A percentile compares a stretch with the other conserved stretches of the same genome.
phyloP scores from a whole-genome alignment of 2,329 filamentous ascomycete genomes.

The Plenodomus lindquistii region DNA sequence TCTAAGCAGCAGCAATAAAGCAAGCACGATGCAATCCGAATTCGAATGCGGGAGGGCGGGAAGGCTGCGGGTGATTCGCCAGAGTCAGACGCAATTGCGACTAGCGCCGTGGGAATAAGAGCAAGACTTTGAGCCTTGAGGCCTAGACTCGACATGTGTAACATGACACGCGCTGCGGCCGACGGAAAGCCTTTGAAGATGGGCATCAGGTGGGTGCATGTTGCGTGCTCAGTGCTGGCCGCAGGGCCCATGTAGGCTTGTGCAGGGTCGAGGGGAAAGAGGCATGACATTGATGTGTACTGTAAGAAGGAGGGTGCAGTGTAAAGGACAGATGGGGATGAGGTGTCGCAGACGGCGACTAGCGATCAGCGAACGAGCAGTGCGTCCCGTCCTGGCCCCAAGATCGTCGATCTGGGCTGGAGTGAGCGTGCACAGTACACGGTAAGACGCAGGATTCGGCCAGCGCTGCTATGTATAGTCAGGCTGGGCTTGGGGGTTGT shows the following conservation, averaged over 20 bases:
- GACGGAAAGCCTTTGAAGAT: conserved; percentile 2
- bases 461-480: too few species aligned
- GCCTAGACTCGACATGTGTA: conserved; percentile 7
- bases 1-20: not conserved
- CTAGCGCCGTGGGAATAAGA: conserved; percentile 10
- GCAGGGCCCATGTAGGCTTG: not conserved
- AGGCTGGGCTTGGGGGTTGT: too few species aligned
- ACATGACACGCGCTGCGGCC: conserved; percentile 8
- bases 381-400: not conserved
- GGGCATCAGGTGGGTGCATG: conserved; percentile 2
- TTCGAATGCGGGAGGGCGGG: conserved; percentile 4
- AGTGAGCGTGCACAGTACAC: too few species aligned
- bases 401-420: not conserved
- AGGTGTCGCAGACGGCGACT: not conserved
- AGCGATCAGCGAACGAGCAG: not conserved
- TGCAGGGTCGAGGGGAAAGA: not conserved
- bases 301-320: not conserved
- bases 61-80: conserved; percentile 11
- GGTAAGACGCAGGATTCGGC: too few species aligned
- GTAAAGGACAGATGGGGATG: not conserved
- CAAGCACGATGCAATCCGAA: not conserved
- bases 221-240: conserved; percentile 1
- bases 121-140: conserved; percentile 1
- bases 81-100: not conserved
- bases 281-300: not conserved